These are phyloP conservation scores for Serendipita sp. DNA, from an alignment of 768 basidiomycete genomes.

Conservation along the genomic window DNA sequence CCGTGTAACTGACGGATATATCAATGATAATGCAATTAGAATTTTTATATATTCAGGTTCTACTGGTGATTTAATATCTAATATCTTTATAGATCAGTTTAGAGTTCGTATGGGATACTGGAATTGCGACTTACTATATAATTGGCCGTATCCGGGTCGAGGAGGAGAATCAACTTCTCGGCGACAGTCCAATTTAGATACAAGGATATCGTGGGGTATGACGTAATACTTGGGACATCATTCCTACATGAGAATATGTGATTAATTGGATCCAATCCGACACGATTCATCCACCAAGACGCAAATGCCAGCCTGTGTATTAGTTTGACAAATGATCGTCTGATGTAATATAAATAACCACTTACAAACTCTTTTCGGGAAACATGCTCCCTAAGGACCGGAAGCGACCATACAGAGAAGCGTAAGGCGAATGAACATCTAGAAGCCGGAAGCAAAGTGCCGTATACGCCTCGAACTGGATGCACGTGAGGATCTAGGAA, in stretches of 20 bases:
- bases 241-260: neutral
- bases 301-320: neutral
- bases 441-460: too few relatives aligned
- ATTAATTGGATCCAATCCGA: constrained; percentile 2
- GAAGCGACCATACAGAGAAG: too few relatives aligned
- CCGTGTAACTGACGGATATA: neutral
- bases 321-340: too few relatives aligned
- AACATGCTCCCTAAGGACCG: too few relatives aligned
- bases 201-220: constrained; percentile 4
- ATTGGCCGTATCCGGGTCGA: constrained; percentile 8
- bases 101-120: neutral
- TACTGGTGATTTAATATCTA: neutral
- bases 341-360: too few relatives aligned
- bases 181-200: constrained; percentile 4
- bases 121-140: constrained; percentile 7
- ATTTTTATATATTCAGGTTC: neutral
- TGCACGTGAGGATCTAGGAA: too few relatives aligned
- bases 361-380: too few relatives aligned
- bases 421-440: too few relatives aligned
- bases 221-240: neutral
- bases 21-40: neutral
- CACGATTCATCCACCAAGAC: neutral
- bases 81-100: constrained; percentile 5
- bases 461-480: too few relatives aligned
- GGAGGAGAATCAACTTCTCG: constrained; percentile 3